Conservation (phyloP, 2,329 filamentous ascomycete genomes). For the Verticillium nonalfalfae region DNA sequence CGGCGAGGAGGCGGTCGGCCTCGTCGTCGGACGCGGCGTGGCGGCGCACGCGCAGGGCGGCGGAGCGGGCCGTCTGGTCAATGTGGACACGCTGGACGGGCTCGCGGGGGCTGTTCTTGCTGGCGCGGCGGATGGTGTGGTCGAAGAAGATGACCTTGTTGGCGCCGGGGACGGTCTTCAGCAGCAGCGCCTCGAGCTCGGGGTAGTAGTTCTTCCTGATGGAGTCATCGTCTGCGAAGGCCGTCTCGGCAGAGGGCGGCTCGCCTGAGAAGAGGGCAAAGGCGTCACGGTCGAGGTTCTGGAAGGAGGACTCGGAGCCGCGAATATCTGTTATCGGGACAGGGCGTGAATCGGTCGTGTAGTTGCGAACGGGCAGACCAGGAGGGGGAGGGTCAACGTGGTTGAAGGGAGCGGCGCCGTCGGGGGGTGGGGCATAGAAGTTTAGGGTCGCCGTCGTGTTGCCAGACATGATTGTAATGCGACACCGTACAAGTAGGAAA, state of each 20-base stretch:
- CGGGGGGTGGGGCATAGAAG: slow-evolving; percentile 57
- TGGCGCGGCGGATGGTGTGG: slow-evolving; percentile 73
- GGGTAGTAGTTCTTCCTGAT: slow-evolving; percentile 76
- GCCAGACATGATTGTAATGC: slow-evolving; percentile 28
- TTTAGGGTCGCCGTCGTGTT: slow-evolving; percentile 55
- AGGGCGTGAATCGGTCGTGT: slow-evolving; percentile 36
- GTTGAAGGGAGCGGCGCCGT: slow-evolving; percentile 56
- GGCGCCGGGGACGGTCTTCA: slow-evolving; percentile 60
- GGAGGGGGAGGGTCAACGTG: slow-evolving; percentile 59
- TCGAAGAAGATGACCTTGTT: slow-evolving; percentile 72
- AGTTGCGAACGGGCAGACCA: slow-evolving; percentile 62
- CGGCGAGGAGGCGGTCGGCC: slow-evolving; percentile 57
- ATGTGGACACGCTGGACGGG: slow-evolving; percentile 74
- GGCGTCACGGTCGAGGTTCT: slow-evolving; percentile 63
- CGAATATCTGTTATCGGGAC: slow-evolving; percentile 68
- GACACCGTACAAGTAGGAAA: not conserved
- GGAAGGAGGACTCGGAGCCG: slow-evolving; percentile 59
- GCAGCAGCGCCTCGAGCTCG: slow-evolving; percentile 68
- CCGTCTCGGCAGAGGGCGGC: slow-evolving; percentile 46
- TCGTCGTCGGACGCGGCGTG: slow-evolving; percentile 57
- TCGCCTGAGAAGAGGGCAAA: slow-evolving; percentile 61
- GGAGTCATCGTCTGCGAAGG: slow-evolving; percentile 62
- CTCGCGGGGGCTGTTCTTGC: slow-evolving; percentile 49
- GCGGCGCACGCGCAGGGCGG: slow-evolving; percentile 57
- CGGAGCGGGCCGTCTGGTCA: slow-evolving; percentile 68